Evolutionary conservation across 148 eudicot species (phyloP).

Genomic region (Cornus florida): DNA sequence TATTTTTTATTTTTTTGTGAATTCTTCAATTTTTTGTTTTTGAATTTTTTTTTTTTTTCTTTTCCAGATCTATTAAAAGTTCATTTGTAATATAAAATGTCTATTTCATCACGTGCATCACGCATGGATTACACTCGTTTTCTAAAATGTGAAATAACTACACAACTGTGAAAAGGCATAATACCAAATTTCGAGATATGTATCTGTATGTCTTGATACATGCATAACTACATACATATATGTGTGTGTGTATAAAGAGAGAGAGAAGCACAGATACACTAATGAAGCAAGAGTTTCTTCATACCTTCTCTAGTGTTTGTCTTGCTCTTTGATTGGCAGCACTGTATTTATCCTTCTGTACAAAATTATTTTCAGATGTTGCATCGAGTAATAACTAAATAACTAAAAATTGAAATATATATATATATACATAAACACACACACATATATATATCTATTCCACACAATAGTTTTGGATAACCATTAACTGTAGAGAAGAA

Average conservation of each 20-base stretch:
- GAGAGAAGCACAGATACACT: not conserved
- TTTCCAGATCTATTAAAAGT: no score
- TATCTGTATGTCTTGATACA: no score
- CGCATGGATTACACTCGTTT: no score
- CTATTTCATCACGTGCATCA: no score
- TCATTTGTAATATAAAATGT: no score
- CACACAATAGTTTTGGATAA: no score
- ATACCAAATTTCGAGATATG: not conserved
- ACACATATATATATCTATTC: no score
- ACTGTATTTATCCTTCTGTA: constrained; percentile 73
- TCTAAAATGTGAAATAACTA: not conserved
- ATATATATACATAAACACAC: no score
- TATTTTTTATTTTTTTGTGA: no score
- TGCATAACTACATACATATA: no score
- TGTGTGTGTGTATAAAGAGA: not conserved
- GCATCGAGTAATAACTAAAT: not conserved
- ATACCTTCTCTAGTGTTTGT: constrained; percentile 77
- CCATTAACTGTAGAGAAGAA: not conserved
- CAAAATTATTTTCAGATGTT: constrained; percentile 2
- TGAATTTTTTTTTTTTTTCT: no score
- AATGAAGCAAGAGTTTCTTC: constrained; percentile 1
- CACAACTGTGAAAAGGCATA: not conserved
- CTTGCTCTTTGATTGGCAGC: constrained; percentile 79
- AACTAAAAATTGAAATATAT: not conserved
- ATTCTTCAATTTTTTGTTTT: no score